Evolutionary conservation across 2,329 filamentous ascomycete genomes (phyloP), one percentile per base, ranked within the genome.

Genomic region (Colletotrichum gloeosporioides): DNA sequence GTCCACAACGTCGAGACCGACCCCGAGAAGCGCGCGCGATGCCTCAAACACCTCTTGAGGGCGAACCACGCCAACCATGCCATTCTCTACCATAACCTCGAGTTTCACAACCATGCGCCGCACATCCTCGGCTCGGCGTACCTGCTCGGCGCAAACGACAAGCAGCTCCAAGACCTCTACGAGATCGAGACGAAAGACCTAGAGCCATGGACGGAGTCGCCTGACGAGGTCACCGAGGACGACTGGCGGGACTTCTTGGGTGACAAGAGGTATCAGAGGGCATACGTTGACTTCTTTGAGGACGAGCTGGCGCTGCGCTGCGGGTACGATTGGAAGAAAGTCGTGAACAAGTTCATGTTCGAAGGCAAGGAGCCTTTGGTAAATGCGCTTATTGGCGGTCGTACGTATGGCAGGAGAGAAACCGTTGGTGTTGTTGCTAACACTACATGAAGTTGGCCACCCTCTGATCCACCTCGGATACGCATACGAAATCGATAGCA

Each of bases 381-480:
- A 80, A 95, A 98, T 85, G 93, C 93, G 49, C 86, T 98, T 53
- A 92, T 98, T 70, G 90, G 93, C 61, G 95, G 95, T 70, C 90
- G 95, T 97, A 91, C 73, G 94, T 86, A n/a, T 69, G 15, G 10
- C 57, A 1, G n/a, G 1, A 18, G 15, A n/a, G 27, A 31, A 8
- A 4, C 6, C 16, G 1, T 6, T 34, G 36, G 16, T 36, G 18
- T 67, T 7, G 34, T 16, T 65, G 72, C 83, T 87, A 69, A 86
- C 78, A 39, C 2, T 18, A 44, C 25, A 71, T 31, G 6, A 78
- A 96, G 95, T 98, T 77, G 96, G 94, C 22, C 95, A 98, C 81
- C 95, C 96, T 2, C 88, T 99, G n/a, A 97, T 99, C 75, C 97
- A 99, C 81, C 90, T 99, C 4, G 96, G 93, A n/a, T 98, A 98